Evolutionary conservation across 192 early-diverging fungal species (phyloP), one percentile per base, ranked within the genome.

Genomic region (Umbelopsis sp.): DNA sequence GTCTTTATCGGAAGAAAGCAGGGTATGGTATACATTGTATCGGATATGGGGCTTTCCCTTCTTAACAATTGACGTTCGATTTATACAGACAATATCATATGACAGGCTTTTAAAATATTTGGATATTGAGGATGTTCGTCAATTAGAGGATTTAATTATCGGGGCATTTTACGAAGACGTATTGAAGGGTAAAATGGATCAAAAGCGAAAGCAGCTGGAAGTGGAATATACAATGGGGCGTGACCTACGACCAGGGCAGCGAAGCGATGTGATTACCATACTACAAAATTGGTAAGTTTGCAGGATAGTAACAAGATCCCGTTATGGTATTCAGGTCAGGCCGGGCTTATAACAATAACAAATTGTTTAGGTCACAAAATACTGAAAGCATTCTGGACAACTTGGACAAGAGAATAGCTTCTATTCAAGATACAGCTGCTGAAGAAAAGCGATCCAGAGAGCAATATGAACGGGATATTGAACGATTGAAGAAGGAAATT

Each of bases 141-240:
- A 94, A 50, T 79, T 95, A 41, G 94, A 95, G 69, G 94, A 95
- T 76, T 77, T 95, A 64, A 91, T 95, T 71, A 95, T 95, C 69
- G 91, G 93, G 55, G 88, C 92, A 27, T 89, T 95, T 37, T 94
- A 95, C 66, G 89, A 91, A 67, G 87, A 86, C 53, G 78, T 95
- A 8, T 76, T 95, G 52, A 83, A 79, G 41, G 94, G 92, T 30
- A 94, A 91, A 80, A 78, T 95, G 46, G 94, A 95, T 74, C 94
- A 95, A 70, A 89, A 90, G 58, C 73, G 84, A 67, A 84, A 89
- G 53, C 87, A 84, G 51, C 64, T 95, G 45, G 89, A 91, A 66
- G 85, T 95, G 1, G 88, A 92, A 71, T 88, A 86, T 41, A 84
- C 93, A n/a, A 94, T 95, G 88, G 92, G 94, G 3, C 71, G 94